Evolutionary conservation across 129 eudicot genomes (phyloP).

Genomic region (Ambrosia trifida): DNA sequence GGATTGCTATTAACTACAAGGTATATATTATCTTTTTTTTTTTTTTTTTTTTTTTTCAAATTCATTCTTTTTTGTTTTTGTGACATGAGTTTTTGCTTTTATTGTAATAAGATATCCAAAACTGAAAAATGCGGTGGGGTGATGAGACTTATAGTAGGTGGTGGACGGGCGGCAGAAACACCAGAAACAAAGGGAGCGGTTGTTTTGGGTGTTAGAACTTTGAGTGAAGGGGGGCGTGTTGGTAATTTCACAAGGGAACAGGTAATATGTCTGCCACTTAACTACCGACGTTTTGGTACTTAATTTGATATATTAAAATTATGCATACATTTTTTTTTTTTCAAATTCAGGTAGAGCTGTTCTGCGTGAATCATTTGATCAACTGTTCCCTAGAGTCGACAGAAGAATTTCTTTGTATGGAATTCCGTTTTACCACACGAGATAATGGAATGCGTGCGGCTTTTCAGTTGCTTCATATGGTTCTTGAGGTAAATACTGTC

Average conservation of each 20-base stretch:
- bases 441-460: conserved; percentile 99
- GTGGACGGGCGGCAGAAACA: conserved; percentile 95
- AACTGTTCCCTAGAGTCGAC: conserved; percentile 98
- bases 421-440: conserved; percentile 92
- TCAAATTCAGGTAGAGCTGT: conserved; percentile 74
- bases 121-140: conserved; percentile 90
- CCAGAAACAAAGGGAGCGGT: conserved; percentile 78
- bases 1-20: conserved; percentile 94
- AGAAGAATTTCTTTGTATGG: conserved; percentile 98
- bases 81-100: conserved; percentile 17
- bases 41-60: background rate
- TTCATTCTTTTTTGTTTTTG: background rate
- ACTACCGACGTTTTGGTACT: background rate
- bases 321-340: conserved; percentile 2
- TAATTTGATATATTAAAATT: background rate
- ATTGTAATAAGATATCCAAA: conserved; percentile 55
- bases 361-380: conserved; percentile 93
- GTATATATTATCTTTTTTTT: conserved; percentile 35
- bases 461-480: conserved; percentile 99
- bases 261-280: conserved; percentile 39
- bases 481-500: conserved; percentile 72
- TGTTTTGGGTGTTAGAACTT: conserved; percentile 93
- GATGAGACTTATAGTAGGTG: conserved; percentile 98
- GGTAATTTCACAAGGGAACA: conserved; percentile 94
- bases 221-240: conserved; percentile 99